phyloP scores from a whole-genome alignment of 208 protist genomes.

The Trypanosomatidae sp. region DNA sequence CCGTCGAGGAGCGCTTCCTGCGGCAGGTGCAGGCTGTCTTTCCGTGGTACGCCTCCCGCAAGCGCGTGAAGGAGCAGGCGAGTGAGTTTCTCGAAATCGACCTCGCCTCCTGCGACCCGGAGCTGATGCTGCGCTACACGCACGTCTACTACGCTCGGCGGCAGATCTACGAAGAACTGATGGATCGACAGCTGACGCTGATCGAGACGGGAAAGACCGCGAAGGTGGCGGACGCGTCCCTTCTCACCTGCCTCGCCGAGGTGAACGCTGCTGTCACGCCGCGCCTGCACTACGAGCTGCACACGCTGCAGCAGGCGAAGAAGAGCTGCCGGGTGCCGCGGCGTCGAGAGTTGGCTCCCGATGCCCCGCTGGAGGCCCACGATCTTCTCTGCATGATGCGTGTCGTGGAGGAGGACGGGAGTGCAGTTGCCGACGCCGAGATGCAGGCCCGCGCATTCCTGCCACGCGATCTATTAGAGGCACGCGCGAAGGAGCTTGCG shows the following conservation, averaged over 20 bases:
- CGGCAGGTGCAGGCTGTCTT: constrained; percentile 80
- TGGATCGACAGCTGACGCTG: constrained; percentile 79
- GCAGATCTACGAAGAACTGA: constrained; percentile 71
- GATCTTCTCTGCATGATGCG: constrained; percentile 91
- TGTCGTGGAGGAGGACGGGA: constrained; percentile 71
- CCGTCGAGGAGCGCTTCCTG: constrained; percentile 77
- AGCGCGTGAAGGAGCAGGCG: constrained; percentile 86
- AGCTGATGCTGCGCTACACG: constrained; percentile 84
- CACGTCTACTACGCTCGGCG: constrained; percentile 85
- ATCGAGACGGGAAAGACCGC: constrained; percentile 77
- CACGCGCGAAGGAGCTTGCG: constrained; percentile 47
- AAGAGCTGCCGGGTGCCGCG: constrained; percentile 43
- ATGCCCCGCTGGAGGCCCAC: constrained; percentile 63
- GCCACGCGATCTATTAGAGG: constrained; percentile 56
- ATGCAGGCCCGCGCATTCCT: constrained; percentile 79
- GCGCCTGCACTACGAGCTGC: constrained; percentile 63
- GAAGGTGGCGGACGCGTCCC: constrained; percentile 49
- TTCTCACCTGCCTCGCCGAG: constrained; percentile 57
- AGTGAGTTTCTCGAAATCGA: constrained; percentile 91
- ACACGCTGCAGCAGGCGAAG: constrained; percentile 58
- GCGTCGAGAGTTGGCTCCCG: constrained; percentile 75
- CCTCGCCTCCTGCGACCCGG: constrained; percentile 77
- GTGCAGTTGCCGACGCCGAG: constrained; percentile 66
- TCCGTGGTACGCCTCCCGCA: constrained; percentile 82
- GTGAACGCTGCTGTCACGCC: constrained; percentile 48